phyloP scores from a whole-genome alignment of 345 rosid species.

The Viola odorata region DNA sequence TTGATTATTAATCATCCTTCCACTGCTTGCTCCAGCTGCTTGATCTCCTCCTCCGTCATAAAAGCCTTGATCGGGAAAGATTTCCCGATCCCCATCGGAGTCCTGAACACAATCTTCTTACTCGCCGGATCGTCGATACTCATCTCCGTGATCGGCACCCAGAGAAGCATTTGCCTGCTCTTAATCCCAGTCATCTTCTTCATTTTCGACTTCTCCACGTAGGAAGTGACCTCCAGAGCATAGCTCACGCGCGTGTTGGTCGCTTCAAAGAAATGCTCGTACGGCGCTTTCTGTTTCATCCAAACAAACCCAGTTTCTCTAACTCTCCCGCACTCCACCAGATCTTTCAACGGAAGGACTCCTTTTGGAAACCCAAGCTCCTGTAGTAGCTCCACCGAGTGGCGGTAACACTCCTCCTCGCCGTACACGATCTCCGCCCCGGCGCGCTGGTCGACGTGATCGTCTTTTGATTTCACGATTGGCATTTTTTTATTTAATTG shows the following conservation, averaged over 20 bases:
- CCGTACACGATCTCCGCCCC: slow-evolving; percentile 80
- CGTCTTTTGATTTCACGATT: slow-evolving; percentile 12
- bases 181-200: slow-evolving; percentile 89
- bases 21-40: slow-evolving; percentile 11
- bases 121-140: slow-evolving; percentile 44
- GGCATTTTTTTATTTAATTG: slow-evolving; percentile 26
- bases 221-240: slow-evolving; percentile 65
- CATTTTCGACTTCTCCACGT: slow-evolving; percentile 75
- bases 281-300: slow-evolving; percentile 77
- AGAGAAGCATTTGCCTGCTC: slow-evolving; percentile 76
- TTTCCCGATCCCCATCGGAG: slow-evolving; percentile 89
- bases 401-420: slow-evolving; percentile 52
- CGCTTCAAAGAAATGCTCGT: slow-evolving; percentile 63
- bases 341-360: slow-evolving; percentile 73
- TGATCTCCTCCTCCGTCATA: slow-evolving; percentile 58
- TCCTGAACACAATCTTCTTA: slow-evolving; percentile 61
- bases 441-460: slow-evolving; percentile 30
- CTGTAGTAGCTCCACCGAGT: slow-evolving; percentile 63
- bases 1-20: too few relatives aligned
- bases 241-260: slow-evolving; percentile 64
- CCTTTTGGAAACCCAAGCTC: slow-evolving; percentile 91
- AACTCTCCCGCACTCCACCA: slow-evolving; percentile 83
- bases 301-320: slow-evolving; percentile 80
- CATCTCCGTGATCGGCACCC: slow-evolving; percentile 92
- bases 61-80: slow-evolving; percentile 67